phyloP scores from a whole-genome alignment of 1,284 basidiomycete species.

The Trichosporon sp. region DNA sequence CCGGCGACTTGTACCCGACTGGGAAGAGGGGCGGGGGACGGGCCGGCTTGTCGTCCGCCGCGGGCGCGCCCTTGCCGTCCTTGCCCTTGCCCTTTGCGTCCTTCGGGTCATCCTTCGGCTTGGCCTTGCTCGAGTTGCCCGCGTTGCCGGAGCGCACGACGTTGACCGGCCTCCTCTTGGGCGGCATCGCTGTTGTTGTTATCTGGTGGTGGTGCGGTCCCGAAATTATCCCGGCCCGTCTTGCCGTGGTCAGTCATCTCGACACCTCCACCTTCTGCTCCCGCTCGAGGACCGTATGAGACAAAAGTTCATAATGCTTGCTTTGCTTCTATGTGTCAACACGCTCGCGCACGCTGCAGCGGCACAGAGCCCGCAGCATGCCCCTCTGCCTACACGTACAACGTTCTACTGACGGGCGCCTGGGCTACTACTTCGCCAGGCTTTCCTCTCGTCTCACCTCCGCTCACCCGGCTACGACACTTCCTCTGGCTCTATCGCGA shows the following conservation, averaged over 20 bases:
- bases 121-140: conserved; percentile 67
- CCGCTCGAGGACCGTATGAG: neutral
- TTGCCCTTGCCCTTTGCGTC: conserved; percentile 18
- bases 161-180: conserved; percentile 57
- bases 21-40: conserved; percentile 62
- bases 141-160: conserved; percentile 82
- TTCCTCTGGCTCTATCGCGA: neutral
- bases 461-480: neutral
- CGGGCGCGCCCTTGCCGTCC: conserved; percentile 3
- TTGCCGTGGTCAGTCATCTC: neutral
- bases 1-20: conserved; percentile 71
- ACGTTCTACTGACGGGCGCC: too few species aligned
- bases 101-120: conserved; percentile 30
- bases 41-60: conserved; percentile 25
- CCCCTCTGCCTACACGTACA: too few species aligned
- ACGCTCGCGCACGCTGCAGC: too few species aligned
- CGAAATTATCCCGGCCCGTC: neutral
- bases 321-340: too few species aligned
- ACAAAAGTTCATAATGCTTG: too few species aligned
- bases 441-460: neutral
- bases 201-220: neutral
- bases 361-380: too few species aligned
- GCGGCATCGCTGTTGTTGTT: conserved; percentile 56
- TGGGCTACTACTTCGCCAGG: too few species aligned
- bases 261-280: neutral